Evolutionary conservation across 805 yeast genomes (phyloP).

Genomic region (Metschnikowia koreensis): DNA sequence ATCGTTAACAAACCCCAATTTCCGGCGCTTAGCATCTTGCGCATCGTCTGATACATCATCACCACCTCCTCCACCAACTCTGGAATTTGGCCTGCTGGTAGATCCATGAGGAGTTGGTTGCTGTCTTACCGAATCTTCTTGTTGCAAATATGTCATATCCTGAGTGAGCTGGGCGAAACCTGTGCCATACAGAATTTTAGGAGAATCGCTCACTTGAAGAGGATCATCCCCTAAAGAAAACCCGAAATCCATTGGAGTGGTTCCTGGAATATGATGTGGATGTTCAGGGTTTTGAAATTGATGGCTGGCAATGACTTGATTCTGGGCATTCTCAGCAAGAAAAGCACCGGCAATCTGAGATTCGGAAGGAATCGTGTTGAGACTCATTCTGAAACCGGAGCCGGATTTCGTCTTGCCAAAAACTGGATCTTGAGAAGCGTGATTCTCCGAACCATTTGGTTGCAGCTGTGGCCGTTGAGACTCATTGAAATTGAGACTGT

Average conservation of each 20-base stretch:
- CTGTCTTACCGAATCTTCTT: slow-evolving; percentile 1
- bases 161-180: slow-evolving; percentile 12
- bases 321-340: slow-evolving; percentile 18
- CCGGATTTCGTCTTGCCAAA: not conserved
- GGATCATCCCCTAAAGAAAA: slow-evolving; percentile 19
- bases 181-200: slow-evolving; percentile 8
- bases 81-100: not conserved
- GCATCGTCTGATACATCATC: not conserved
- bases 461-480: not conserved
- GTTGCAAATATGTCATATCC: slow-evolving; percentile 10
- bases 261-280: slow-evolving; percentile 40
- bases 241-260: slow-evolving; percentile 38
- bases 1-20: slow-evolving; percentile 16
- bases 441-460: not conserved
- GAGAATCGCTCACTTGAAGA: slow-evolving; percentile 2
- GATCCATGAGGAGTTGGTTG: not conserved
- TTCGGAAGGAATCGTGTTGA: slow-evolving; percentile 18
- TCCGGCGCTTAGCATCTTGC: slow-evolving; percentile 7
- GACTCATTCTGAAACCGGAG: slow-evolving; percentile 11
- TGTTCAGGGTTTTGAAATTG: slow-evolving; percentile 37
- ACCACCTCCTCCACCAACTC: not conserved
- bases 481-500: slow-evolving; percentile 11
- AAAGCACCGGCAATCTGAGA: slow-evolving; percentile 8
- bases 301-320: slow-evolving; percentile 20
- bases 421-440: not conserved